Evolutionary conservation across 2,329 filamentous ascomycete genomes (phyloP).

Genomic region (Arachnopeziza araneosa): DNA sequence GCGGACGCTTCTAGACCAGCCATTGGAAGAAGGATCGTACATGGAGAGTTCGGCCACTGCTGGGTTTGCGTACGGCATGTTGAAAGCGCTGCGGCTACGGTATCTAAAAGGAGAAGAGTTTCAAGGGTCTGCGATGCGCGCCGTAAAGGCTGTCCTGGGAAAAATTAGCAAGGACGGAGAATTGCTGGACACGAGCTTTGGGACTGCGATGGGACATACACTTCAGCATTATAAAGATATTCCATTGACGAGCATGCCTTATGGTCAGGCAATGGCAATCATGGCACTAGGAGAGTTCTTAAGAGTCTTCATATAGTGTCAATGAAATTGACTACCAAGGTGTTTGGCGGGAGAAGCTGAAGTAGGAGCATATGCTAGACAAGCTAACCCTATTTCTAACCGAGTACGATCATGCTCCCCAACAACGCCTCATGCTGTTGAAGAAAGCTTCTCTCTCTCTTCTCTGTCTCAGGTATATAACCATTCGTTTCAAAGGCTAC

Average conservation of each 20-base stretch:
- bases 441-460: no score
- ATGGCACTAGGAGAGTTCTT: slow-evolving; percentile 73
- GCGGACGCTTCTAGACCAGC: slow-evolving; percentile 66
- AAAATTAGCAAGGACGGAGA: slow-evolving; percentile 64
- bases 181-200: slow-evolving; percentile 68
- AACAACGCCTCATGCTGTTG: no score
- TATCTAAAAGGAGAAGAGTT: slow-evolving; percentile 58
- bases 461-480: no score
- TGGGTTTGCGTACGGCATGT: slow-evolving; percentile 73
- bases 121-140: slow-evolving; percentile 55
- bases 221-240: slow-evolving; percentile 76
- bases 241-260: slow-evolving; percentile 73
- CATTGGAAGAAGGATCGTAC: slow-evolving; percentile 61
- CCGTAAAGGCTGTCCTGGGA: slow-evolving; percentile 59
- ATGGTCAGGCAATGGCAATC: slow-evolving; percentile 79
- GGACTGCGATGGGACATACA: slow-evolving; percentile 68
- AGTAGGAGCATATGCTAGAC: no score
- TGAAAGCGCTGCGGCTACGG: slow-evolving; percentile 65
- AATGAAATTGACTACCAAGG: no score
- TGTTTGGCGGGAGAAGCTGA: no score
- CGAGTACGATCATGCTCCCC: no score
- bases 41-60: slow-evolving; percentile 73
- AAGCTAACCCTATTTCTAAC: no score
- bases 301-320: slow-evolving; percentile 34
- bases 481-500: no score